Percentiles rank a stretch among this genome's conserved stretches.
phyloP scores from a whole-genome alignment of 768 basidiomycete genomes.

The Amanita rimosa region DNA sequence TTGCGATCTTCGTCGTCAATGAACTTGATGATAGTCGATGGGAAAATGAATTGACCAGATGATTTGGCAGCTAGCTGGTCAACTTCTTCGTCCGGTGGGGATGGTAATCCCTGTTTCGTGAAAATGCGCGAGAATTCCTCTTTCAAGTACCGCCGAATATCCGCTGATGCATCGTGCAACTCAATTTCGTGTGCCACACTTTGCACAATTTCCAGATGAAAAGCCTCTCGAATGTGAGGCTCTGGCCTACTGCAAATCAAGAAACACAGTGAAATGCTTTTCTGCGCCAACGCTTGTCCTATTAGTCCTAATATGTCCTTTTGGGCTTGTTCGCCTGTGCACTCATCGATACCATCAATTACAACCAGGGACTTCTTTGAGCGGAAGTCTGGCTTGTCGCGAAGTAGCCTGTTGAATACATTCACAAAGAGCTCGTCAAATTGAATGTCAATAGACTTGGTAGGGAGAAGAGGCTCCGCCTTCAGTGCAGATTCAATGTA shows the following conservation, averaged over 20 bases:
- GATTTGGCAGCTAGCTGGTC: not conserved
- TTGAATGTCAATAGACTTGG: not conserved
- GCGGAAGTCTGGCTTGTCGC: not conserved
- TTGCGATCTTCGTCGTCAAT: not conserved
- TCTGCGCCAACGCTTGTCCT: not conserved
- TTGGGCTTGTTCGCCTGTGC: not conserved
- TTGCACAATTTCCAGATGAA: not conserved
- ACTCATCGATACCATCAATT: slow-evolving; percentile 1
- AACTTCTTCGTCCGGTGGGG: not conserved
- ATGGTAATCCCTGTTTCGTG: not conserved
- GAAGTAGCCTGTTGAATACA: not conserved
- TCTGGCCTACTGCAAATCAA: not conserved
- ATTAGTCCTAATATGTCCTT: not conserved
- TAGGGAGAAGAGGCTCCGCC: not conserved
- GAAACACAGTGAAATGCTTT: not conserved
- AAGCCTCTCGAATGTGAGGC: too few relatives aligned
- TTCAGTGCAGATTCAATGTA: not conserved
- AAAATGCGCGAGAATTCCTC: not conserved
- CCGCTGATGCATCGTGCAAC: not conserved
- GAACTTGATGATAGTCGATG: not conserved
- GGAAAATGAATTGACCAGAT: not conserved
- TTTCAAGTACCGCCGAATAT: not conserved
- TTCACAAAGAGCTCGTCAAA: not conserved
- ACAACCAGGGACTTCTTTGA: not conserved
- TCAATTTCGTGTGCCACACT: not conserved